Percentiles rank a stretch among this genome's conserved stretches.
Conservation (phyloP, 805 yeast genomes). For the Cyberlindnera bimundalis region DNA sequence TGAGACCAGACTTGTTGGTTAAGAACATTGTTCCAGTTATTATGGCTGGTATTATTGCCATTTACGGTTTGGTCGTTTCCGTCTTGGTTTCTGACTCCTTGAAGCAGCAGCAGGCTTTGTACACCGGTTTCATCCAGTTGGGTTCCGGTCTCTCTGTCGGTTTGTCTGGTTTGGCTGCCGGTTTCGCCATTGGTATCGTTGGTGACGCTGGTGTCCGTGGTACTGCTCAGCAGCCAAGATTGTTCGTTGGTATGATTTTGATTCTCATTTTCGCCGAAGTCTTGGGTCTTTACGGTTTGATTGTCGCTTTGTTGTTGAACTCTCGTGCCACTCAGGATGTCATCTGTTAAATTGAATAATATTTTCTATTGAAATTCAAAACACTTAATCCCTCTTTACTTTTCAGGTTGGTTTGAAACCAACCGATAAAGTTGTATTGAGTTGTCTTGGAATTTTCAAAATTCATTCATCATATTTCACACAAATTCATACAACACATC, state of each 20-base stretch:
- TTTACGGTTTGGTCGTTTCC: constrained; percentile 94
- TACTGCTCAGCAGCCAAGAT: constrained; percentile 96
- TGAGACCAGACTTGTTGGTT: constrained; percentile 94
- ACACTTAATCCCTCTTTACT: no score
- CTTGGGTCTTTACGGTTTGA: constrained; percentile 95
- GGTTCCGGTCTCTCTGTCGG: constrained; percentile 99
- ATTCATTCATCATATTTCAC: no score
- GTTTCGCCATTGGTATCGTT: constrained; percentile 98
- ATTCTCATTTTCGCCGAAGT: constrained; percentile 99
- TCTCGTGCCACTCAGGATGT: constrained; percentile 96
- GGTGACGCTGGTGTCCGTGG: constrained; percentile 99
- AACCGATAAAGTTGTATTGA: no score
- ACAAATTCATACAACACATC: constrained; percentile 3
- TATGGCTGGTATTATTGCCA: constrained; percentile 99
- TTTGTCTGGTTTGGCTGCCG: constrained; percentile 95
- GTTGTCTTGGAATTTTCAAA: no score
- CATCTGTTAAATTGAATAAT: constrained; percentile 48
- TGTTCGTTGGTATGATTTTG: constrained; percentile 97
- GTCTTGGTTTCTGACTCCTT: constrained; percentile 90
- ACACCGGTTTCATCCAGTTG: constrained; percentile 95
- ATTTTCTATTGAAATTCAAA: no score
- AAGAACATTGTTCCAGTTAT: constrained; percentile 94
- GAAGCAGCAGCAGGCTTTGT: constrained; percentile 86
- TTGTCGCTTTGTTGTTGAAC: constrained; percentile 96
- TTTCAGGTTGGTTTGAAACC: no score